A percentile compares a stretch with the other conserved stretches of the same genome.
Evolutionary conservation across 1,284 basidiomycete genomes (phyloP).

Genomic region (Meripilus lineatus): DNA sequence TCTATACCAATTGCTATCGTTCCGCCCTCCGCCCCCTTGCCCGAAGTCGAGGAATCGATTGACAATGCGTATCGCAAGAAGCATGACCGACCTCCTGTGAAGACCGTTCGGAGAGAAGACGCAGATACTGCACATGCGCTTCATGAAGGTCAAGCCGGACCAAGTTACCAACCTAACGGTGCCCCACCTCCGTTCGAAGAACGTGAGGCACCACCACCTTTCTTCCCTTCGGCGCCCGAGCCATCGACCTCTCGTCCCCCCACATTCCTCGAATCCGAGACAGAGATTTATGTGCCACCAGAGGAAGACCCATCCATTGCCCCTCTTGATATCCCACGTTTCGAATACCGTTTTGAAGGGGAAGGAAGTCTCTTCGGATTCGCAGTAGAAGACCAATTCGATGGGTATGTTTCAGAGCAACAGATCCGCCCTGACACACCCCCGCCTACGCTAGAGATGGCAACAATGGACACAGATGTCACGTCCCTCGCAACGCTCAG

Average conservation of each 20-base stretch:
- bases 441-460: slow-evolving; percentile 69
- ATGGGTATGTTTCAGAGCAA: slow-evolving; percentile 62
- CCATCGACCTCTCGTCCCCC: slow-evolving; percentile 62
- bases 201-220: slow-evolving; percentile 74
- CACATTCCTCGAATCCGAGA: slow-evolving; percentile 75
- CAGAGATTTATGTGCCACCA: slow-evolving; percentile 57
- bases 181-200: slow-evolving; percentile 82
- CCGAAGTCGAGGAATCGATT: slow-evolving; percentile 63
- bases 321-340: slow-evolving; percentile 26
- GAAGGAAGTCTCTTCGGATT: slow-evolving; percentile 76
- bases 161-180: slow-evolving; percentile 53
- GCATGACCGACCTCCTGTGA: slow-evolving; percentile 70
- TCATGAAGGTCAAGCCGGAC: slow-evolving; percentile 62
- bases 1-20: slow-evolving; percentile 64
- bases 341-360: slow-evolving; percentile 45
- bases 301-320: slow-evolving; percentile 33
- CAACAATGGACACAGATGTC: slow-evolving; percentile 59
- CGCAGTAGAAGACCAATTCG: slow-evolving; percentile 61
- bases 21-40: slow-evolving; percentile 67
- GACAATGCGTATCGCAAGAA: slow-evolving; percentile 79
- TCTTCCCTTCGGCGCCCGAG: slow-evolving; percentile 51
- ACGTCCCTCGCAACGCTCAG: slow-evolving; percentile 57
- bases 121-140: slow-evolving; percentile 43
- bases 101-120: slow-evolving; percentile 66
- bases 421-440: slow-evolving; percentile 53